A percentile compares a stretch with the other conserved stretches of the same genome.
These are phyloP conservation scores for Yarrowia hollandica DNA, from an alignment of 805 yeast species.

Conservation along the genomic window DNA sequence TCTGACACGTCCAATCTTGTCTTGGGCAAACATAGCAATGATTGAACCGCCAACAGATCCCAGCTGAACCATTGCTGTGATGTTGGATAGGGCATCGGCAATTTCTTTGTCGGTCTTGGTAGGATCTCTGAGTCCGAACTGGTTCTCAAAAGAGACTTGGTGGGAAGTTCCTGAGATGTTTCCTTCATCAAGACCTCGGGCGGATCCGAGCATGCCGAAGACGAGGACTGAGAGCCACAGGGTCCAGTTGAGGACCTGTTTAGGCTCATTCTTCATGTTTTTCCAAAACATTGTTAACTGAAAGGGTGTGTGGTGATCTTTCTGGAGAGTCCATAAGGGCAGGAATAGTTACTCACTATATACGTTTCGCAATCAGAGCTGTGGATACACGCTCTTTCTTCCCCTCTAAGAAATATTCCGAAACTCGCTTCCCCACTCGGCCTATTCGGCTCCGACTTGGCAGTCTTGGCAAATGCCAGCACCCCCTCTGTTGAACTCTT, in stretches of 20 bases:
- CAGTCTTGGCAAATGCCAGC: not conserved
- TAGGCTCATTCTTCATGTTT: constrained; percentile 28
- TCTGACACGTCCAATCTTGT: constrained; percentile 53
- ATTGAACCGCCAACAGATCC: constrained; percentile 58
- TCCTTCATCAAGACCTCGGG: constrained; percentile 62
- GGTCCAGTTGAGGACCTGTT: constrained; percentile 42
- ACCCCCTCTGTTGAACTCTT: not conserved
- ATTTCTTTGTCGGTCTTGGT: constrained; percentile 39
- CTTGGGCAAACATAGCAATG: constrained; percentile 52
- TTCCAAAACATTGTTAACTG: constrained; percentile 1
- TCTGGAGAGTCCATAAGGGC: not conserved
- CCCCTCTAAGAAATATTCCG: constrained; percentile 1
- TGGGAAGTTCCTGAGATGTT: constrained; percentile 50
- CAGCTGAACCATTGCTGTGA: constrained; percentile 59
- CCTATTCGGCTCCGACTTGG: constrained; percentile 22
- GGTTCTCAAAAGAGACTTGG: constrained; percentile 42
- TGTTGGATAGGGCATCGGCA: constrained; percentile 53
- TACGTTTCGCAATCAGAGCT: not conserved
- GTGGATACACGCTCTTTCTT: not conserved
- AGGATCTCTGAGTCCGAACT: constrained; percentile 50
- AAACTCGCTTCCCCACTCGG: constrained; percentile 15
- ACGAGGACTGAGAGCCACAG: constrained; percentile 49
- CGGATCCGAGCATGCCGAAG: constrained; percentile 58
- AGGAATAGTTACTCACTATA: constrained; percentile 4
- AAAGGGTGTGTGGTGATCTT: not conserved